These are phyloP conservation scores for Cenchrus americanus DNA, from an alignment of 176 grass and related monocot genomes.

Conservation along the genomic window DNA sequence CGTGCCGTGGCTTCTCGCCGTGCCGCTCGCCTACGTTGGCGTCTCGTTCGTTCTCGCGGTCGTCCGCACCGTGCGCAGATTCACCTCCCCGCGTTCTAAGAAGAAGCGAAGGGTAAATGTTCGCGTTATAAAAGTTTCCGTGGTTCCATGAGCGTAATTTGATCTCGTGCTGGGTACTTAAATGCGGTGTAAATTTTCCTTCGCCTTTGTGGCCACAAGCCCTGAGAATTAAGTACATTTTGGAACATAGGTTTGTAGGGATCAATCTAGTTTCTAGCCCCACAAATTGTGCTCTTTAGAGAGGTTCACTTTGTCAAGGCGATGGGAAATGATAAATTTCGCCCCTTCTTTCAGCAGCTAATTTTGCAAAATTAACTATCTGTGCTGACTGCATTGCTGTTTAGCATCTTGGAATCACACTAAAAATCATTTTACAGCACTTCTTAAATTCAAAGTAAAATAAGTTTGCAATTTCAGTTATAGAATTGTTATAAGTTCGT, in stretches of 20 bases:
- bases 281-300: neutral
- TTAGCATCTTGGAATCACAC: neutral
- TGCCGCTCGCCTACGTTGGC: conserved; percentile 73
- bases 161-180: neutral
- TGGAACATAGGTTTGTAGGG: neutral
- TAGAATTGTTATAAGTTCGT: neutral
- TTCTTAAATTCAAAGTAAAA: neutral
- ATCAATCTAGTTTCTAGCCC: conserved; percentile 21
- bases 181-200: neutral
- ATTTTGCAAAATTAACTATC: conserved; percentile 7
- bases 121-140: neutral
- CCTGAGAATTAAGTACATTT: conserved; percentile 2
- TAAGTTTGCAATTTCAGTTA: conserved; percentile 6
- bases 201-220: neutral
- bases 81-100: conserved; percentile 82
- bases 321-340: neutral
- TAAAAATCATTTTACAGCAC: neutral
- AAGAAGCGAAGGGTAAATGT: conserved; percentile 74
- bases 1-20: conserved; percentile 78
- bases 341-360: neutral
- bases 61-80: conserved; percentile 66
- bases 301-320: neutral
- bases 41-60: conserved; percentile 72
- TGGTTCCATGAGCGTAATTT: neutral
- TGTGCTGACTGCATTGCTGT: neutral